A percentile compares a stretch with the other conserved stretches of the same genome.
Evolutionary conservation across 1,284 basidiomycete genomes (phyloP).

Genomic region (Rhodotorula sp.): DNA sequence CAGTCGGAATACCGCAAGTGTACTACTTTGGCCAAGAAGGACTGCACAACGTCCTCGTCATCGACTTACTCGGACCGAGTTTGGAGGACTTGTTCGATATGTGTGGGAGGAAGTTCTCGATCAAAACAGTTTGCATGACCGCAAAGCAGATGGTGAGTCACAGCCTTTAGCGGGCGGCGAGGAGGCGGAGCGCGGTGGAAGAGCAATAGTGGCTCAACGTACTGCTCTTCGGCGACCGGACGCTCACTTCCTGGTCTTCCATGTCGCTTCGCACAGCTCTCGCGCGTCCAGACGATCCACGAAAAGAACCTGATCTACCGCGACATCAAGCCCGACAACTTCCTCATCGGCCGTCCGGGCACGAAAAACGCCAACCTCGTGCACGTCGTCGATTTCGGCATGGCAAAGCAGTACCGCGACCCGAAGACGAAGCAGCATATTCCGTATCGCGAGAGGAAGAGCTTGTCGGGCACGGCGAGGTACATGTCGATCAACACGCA

Average conservation of each 20-base stretch:
- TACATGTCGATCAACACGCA: conserved; percentile 99
- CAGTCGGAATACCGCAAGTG: conserved; percentile 61
- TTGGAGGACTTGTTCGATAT: conserved; percentile 94
- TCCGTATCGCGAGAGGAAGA: conserved; percentile 92
- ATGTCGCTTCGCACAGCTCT: conserved; percentile 57
- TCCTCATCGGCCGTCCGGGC: conserved; percentile 84
- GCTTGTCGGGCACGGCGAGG: conserved; percentile 80
- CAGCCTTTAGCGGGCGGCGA: too few relatives aligned
- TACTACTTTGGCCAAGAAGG: conserved; percentile 98
- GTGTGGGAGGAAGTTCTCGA: conserved; percentile 89
- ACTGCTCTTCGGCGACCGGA: too few relatives aligned
- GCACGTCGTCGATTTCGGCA: conserved; percentile 89
- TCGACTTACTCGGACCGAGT: conserved; percentile 88
- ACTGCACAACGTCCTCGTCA: conserved; percentile 95
- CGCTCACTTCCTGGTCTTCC: neutral
- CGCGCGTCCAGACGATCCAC: conserved; percentile 90
- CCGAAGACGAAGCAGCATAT: conserved; percentile 97
- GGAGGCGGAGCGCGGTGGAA: too few relatives aligned
- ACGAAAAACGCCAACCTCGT: conserved; percentile 83
- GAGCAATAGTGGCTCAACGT: too few relatives aligned
- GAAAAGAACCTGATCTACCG: conserved; percentile 97
- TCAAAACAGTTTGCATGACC: conserved; percentile 96
- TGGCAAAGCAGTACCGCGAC: conserved; percentile 97
- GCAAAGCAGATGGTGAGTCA: conserved; percentile 86
- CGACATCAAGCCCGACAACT: conserved; percentile 98